Evolutionary conservation across 768 basidiomycete genomes (phyloP), one percentile per base, ranked within the genome.

Genomic region (Hygrophorus pudorinus): DNA sequence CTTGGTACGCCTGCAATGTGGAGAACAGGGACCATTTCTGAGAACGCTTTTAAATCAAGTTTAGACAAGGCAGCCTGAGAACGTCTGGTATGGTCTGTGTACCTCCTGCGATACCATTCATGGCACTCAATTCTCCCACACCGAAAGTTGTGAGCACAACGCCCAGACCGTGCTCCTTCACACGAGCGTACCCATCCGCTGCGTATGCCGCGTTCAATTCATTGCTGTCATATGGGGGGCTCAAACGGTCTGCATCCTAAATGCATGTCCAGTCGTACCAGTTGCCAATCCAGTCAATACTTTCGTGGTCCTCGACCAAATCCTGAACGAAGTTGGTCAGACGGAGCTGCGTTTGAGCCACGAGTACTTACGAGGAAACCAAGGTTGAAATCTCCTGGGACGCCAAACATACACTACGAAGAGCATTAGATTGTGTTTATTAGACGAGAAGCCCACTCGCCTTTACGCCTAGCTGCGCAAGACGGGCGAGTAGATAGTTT

Each of bases 41-140:
- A 80, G 57, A 81, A 81, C 12, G 83, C 83, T 83, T 27, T 27
- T 12, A 33, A 17, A 8, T 1, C 24, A 7, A 27, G 8, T 31
- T 3, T 18, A 4, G 20, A 11, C 12, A 3, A 5, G 6, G 9
- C 5, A 28, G 13, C 18, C 40, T 4, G 5, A 3, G 13, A 41
- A 3, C 4, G 3, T 24, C 24, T 24, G 3, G 32, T 29, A 37
- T 7, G n/a, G 31, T 35, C 14, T 0, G 49, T 67, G 46, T 52
- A 76, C 82, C 77, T 53, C 83, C 83, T 21, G 84, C 87, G 48
- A 92, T 76, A 33, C 86, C 85, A 53, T 89, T 88, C 29, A 85
- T 79, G 3, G 91, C 90, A 32, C 82, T 85, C 35, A 94, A 65
- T 59, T 96, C 92, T 12, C 92, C 92, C n/a, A 96, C 92, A 44